phyloP scores from a whole-genome alignment of 331 rosid species.

The Quercus lobata region DNA sequence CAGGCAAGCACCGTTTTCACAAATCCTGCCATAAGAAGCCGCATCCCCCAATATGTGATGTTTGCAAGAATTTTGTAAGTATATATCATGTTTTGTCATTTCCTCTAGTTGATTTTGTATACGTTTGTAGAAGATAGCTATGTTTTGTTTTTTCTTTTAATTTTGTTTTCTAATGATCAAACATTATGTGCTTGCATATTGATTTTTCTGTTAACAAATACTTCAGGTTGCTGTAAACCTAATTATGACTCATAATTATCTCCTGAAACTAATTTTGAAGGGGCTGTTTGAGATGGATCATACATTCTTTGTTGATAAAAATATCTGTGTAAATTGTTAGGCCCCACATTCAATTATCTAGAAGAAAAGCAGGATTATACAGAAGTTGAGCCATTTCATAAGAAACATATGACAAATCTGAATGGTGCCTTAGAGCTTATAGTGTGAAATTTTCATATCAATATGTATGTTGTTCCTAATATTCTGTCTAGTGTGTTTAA shows the following conservation, averaged over 20 bases:
- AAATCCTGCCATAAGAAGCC: conserved; percentile 63
- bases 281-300: neutral
- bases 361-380: neutral
- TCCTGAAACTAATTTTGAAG: neutral
- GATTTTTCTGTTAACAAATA: neutral
- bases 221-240: neutral
- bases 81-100: conserved; percentile 12
- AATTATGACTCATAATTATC: neutral
- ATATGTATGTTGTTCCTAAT: neutral
- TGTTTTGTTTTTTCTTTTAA: neutral
- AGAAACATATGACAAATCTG: neutral
- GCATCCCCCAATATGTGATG: conserved; percentile 71
- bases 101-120: neutral
- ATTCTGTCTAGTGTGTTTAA: neutral
- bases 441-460: neutral
- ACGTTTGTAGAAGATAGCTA: neutral
- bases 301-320: neutral
- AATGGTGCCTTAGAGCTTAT: neutral
- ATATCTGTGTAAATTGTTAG: neutral
- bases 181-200: neutral
- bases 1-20: conserved; percentile 62
- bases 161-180: conserved; percentile 9
- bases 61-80: conserved; percentile 78
- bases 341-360: neutral
- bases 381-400: neutral